Base-by-base conservation (phyloP, 2,329 filamentous ascomycete species). In the Sordariomycetes sp. region DNA sequence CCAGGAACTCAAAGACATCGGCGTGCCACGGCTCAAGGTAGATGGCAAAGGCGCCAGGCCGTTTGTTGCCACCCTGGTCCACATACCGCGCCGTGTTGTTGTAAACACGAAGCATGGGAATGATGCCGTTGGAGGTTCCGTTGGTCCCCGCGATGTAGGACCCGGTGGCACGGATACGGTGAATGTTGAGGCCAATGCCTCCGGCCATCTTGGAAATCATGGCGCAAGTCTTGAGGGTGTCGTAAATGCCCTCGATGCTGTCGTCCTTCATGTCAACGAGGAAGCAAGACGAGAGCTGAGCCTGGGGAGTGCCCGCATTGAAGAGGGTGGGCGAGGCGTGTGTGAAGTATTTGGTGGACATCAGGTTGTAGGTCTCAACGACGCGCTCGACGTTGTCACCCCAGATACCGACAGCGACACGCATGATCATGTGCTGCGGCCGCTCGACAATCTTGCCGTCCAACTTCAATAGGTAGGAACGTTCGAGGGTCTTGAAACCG, bases 161-260 rank as follows among this genome's bases (percentile, higher is more conserved):
- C 62, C 94, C 93, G 58, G 94, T 99, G 62, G 94, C 90, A 73
- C 94, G 91, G 68, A 99, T 99, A 68, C 92, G 88, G 78, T 99
- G 94, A 56, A 93, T 87, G 69, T 99, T 97, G 63, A 99, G 81
- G 67, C 94, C 94, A 71, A 99, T 97, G 72, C 94, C 94, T 72
- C 94, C 94, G 65, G 94, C 94, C 76, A 94, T 97, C 84, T 99
- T 99, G 70, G 94, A 99, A 75, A 99, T 99, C 90, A 99, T 93
- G 65, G 94, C 94, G 76, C 94, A 99, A 1, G 90, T 97, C 85
- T 99, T 99, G 66, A 99, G 83, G 20, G 94, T 99, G 71, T 99
- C 94, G 69, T 99, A 99, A 71, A 99, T 99, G 65, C 94, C 94
- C 65, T 99, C 94, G 69, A 99, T 99, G 74, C 92, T 97, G 77